phyloP scores from a whole-genome alignment of 768 basidiomycete species.

The Termitomyces sp. region DNA sequence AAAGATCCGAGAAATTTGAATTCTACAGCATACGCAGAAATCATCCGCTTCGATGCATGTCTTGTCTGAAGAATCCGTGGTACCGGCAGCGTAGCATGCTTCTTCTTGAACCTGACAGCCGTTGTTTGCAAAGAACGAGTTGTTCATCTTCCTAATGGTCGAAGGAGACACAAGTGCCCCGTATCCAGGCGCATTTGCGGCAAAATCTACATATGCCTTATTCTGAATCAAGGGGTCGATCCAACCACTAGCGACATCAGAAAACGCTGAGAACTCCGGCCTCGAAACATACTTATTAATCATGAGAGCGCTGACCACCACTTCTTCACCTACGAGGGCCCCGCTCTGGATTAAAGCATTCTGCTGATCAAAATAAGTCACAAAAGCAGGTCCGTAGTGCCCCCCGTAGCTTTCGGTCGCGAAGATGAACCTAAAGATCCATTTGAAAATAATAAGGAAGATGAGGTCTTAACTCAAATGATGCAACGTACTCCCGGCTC shows the following conservation, averaged over 20 bases:
- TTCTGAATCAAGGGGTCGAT: slow-evolving; percentile 61
- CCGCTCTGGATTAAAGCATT: slow-evolving; percentile 44
- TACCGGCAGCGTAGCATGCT: slow-evolving; percentile 54
- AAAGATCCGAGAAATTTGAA: not conserved
- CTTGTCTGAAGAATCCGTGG: slow-evolving; percentile 34
- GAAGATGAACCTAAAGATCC: slow-evolving; percentile 44
- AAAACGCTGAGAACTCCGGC: not conserved
- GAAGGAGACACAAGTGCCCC: slow-evolving; percentile 49
- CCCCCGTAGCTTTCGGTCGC: slow-evolving; percentile 67
- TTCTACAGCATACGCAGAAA: slow-evolving; percentile 42
- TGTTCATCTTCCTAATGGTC: slow-evolving; percentile 39
- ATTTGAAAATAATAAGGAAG: not conserved
- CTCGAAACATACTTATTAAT: slow-evolving; percentile 45
- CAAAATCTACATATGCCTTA: slow-evolving; percentile 54
- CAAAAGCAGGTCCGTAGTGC: slow-evolving; percentile 61
- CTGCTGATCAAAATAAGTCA: slow-evolving; percentile 59
- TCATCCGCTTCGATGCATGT: slow-evolving; percentile 47
- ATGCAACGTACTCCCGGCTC: slow-evolving; percentile 41
- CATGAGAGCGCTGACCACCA: slow-evolving; percentile 56
- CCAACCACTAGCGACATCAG: slow-evolving; percentile 44
- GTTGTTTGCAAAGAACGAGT: slow-evolving; percentile 36
- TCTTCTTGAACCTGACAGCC: slow-evolving; percentile 53
- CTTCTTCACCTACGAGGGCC: slow-evolving; percentile 38
- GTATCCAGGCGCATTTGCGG: slow-evolving; percentile 59
- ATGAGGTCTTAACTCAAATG: not conserved